Evolutionary conservation across 495 filamentous ascomycete genomes (phyloP), one percentile per base, ranked within the genome.

Genomic region (Penicillium dipodomyicola): DNA sequence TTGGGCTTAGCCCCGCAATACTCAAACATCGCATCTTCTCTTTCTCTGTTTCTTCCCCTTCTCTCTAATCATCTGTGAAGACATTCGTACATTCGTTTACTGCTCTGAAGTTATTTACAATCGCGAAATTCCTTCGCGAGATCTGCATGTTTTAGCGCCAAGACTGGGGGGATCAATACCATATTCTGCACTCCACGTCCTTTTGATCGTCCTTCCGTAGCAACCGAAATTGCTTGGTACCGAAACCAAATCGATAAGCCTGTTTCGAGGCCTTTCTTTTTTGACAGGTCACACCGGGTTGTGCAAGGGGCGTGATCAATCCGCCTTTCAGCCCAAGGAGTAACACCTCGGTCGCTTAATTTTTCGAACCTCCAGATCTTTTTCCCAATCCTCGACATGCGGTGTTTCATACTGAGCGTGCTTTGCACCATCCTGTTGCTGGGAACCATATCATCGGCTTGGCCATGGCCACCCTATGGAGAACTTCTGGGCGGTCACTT

Each of bases 371-470:
- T 35, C 50, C 11, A 29, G 41, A 42, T 45, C 46, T 19, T 41
- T 57, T 30, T 27, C 25, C 55, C 61, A 64, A 35, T 23, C 54
- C 12, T 46, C 65, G 68, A 33, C 56, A 78, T 78, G 75, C 73
- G 74, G 45, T 65, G 57, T 25, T 52, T 70, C 11, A 51, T 75
- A 25, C 56, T 75, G 20, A 69, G 55, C 23, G 45, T 76, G 19
- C 45, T 75, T 12, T 73, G 63, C 58, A 65, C 68, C 15, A 59
- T 83, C 20, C 51, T 84, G 45, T 61, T 83, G 44, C 62, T 84
- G 56, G 71, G 71, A 11, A 74, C 76, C 10, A 60, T 81, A 17
- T 69, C 75, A 56, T 69, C 72, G 23, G 82, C 82, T 43, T 81
- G 77, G 78, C 73, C 80, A 62, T 81, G 77, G 76, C 67, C 72